Evolutionary conservation across 768 basidiomycete species (phyloP), one percentile per base, ranked within the genome.

Genomic region (Chalciporus piperatus): DNA sequence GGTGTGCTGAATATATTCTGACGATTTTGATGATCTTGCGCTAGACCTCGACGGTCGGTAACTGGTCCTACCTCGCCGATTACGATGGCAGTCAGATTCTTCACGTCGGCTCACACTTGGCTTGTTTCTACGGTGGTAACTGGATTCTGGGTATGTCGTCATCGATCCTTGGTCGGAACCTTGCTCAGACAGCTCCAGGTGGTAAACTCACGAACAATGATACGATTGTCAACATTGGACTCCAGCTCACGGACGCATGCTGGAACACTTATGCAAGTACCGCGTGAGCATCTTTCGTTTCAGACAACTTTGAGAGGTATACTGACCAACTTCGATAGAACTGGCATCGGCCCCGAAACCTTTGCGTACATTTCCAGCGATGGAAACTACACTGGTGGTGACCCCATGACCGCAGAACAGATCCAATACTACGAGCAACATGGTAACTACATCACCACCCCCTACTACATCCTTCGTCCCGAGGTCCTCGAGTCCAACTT

Each of bases 401-500:
- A 48, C 40, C 5, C 66, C 1, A 74, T 76, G 10, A 37, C 67
- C 58, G 8, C 54, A 59, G 3, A 68, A 50, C 35, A 77, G 82
- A 54, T 73, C 6, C 66, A 67, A 0, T 89, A 87, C 72, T 80
- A 85, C 68, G 46, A 78, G 11, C 16, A 78, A 51, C 73, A 88
- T 56, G 88, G 86, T 0, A 88, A 78, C 67, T 89, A 85, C 59
- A 80, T 86, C 56, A 78, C 76, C 13, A 55, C 64, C 6, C 22
- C 63, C n/a, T 57, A 61, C 25, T 90, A 89, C 58, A 76, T 83
- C 63, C 72, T 82, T 38, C 84, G 89, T 23, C 88, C 89, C 0
- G 87, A 89, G 67, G 85, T 90, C 20, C 76, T 90, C 16, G 87
- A 90, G 65, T 85, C 82, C 47, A 89, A 89, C 72, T 89, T 89